Evolutionary conservation across 2,329 filamentous ascomycete genomes (phyloP).

Genomic region (Fusarium euwallaceae): DNA sequence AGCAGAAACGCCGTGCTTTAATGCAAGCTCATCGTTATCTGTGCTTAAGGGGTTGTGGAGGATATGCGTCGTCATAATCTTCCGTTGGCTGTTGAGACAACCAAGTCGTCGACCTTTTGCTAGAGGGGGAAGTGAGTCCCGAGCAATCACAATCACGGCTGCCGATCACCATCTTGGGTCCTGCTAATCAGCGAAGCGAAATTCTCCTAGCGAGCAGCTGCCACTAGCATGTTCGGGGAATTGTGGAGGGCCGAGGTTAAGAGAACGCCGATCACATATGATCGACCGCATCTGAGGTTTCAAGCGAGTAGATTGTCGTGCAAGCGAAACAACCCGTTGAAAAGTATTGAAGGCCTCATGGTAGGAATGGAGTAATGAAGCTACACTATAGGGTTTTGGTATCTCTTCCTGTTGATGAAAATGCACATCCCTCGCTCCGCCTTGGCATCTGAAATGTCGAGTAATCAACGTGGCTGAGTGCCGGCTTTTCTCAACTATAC

Average conservation of each 20-base stretch:
- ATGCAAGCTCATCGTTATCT: not conserved
- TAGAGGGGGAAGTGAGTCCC: conserved; percentile 4
- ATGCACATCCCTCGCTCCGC: not conserved
- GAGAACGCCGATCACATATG: not conserved
- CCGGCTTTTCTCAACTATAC: not conserved
- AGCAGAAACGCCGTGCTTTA: conserved; percentile 16
- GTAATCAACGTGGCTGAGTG: not conserved
- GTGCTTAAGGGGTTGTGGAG: conserved; percentile 2
- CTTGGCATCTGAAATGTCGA: not conserved
- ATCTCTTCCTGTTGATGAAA: not conserved
- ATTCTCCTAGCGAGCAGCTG: conserved; percentile 12
- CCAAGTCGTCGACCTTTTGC: conserved; percentile 14
- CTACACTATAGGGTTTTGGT: not conserved
- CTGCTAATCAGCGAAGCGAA: conserved; percentile 2
- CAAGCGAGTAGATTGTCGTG: not conserved
- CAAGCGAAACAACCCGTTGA: not conserved
- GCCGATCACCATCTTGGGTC: conserved; percentile 35
- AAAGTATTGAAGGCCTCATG: not conserved
- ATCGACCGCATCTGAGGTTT: not conserved
- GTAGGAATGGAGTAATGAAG: not conserved
- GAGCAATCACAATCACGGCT: conserved; percentile 17
- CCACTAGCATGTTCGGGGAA: not conserved
- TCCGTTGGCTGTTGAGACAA: not conserved
- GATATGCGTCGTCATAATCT: not conserved
- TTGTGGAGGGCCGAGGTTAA: not conserved